phyloP scores from a whole-genome alignment of 148 eudicot species.

The Nepenthes gracilis region DNA sequence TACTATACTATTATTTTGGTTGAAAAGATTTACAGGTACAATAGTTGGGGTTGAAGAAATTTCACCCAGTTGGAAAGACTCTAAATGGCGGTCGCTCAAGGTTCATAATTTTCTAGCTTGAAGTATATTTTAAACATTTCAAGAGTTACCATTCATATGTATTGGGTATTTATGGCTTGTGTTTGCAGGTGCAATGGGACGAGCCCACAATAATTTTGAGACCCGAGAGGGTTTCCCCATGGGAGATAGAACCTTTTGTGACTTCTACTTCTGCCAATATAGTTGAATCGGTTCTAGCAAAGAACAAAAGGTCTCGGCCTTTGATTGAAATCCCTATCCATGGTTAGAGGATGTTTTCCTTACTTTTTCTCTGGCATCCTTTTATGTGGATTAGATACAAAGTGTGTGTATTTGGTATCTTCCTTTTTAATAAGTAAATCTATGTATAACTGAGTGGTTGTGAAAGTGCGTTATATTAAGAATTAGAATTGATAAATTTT shows the following conservation, averaged over 20 bases:
- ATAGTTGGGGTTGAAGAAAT: constrained; percentile 72
- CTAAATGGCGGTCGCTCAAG: constrained; percentile 86
- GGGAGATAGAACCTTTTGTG: constrained; percentile 88
- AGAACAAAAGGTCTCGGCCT: constrained; percentile 63
- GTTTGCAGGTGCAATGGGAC: constrained; percentile 89
- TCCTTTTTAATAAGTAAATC: too few relatives aligned
- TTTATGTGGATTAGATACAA: too few relatives aligned
- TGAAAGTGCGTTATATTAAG: too few relatives aligned
- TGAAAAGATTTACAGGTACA: constrained; percentile 79
- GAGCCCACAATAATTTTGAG: constrained; percentile 71
- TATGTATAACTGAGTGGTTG: too few relatives aligned
- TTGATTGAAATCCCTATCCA: constrained; percentile 36
- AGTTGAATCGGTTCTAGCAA: constrained; percentile 26
- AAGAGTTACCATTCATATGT: neutral
- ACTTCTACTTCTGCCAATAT: constrained; percentile 33
- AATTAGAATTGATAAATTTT: too few relatives aligned
- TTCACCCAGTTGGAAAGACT: constrained; percentile 66
- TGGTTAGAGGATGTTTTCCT: constrained; percentile 32
- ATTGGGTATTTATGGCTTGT: neutral
- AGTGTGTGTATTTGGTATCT: too few relatives aligned
- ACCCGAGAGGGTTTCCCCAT: constrained; percentile 88
- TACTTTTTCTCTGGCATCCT: neutral
- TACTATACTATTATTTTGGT: neutral
- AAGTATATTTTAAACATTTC: neutral
- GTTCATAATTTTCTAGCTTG: constrained; percentile 16